phyloP scores from a whole-genome alignment of 495 filamentous ascomycete genomes.

The Xanthoparmelia taractica region DNA sequence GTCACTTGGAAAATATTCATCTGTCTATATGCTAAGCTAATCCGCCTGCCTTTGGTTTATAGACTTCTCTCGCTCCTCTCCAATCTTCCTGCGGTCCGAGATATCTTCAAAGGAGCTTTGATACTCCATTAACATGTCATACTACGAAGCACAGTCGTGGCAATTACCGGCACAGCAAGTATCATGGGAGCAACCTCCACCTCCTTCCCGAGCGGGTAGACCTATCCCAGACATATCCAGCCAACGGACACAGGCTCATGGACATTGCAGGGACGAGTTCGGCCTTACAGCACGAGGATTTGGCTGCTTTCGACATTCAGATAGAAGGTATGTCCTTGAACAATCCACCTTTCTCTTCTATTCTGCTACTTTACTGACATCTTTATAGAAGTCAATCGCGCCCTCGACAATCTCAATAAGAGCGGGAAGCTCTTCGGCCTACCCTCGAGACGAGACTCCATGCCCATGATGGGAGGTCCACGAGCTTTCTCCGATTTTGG shows the following conservation, averaged over 20 bases:
- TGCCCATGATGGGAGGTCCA: conserved; percentile 57
- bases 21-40: conserved; percentile 11
- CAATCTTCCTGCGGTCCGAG: conserved; percentile 9
- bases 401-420: conserved; percentile 89
- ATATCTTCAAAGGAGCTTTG: neutral
- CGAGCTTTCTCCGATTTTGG: conserved; percentile 55
- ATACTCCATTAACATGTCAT: conserved; percentile 56
- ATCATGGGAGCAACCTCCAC: conserved; percentile 78
- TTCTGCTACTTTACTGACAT: conserved; percentile 4
- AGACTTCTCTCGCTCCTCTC: conserved; percentile 13
- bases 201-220: conserved; percentile 81
- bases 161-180: conserved; percentile 54
- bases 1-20: neutral
- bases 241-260: conserved; percentile 23
- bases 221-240: neutral
- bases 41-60: neutral
- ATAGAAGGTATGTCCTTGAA: conserved; percentile 67
- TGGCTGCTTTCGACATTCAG: conserved; percentile 75
- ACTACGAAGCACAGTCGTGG: conserved; percentile 86
- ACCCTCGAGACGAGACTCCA: conserved; percentile 76
- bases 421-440: conserved; percentile 82
- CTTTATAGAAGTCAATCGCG: conserved; percentile 80
- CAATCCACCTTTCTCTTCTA: neutral
- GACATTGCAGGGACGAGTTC: conserved; percentile 62
- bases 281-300: conserved; percentile 67